phyloP scores from a whole-genome alignment of 2,329 filamentous ascomycete species.

The Claviceps purpurea region DNA sequence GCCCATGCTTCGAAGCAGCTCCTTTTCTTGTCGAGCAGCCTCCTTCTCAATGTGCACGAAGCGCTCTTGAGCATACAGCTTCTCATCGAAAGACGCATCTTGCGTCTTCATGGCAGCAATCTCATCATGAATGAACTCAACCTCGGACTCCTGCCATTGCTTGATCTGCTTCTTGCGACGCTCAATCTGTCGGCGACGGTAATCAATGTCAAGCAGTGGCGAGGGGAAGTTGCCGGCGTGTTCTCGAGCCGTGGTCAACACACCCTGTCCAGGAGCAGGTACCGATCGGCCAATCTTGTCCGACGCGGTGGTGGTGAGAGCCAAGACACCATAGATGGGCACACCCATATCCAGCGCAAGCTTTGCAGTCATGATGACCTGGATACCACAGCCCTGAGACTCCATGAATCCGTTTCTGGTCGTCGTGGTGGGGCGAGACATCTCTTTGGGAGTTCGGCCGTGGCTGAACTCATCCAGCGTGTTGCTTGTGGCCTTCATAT shows the following conservation, averaged over 20 bases:
- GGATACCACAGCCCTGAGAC: conserved; percentile 94
- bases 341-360: conserved; percentile 97
- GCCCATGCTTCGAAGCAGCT: conserved; percentile 80
- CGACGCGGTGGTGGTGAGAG: conserved; percentile 86
- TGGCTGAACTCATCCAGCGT: conserved; percentile 93
- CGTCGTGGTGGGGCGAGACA: conserved; percentile 95
- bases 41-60: conserved; percentile 74
- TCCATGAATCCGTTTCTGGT: conserved; percentile 99
- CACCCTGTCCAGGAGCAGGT: conserved; percentile 90
- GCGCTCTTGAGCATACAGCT: conserved; percentile 76
- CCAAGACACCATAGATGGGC: conserved; percentile 89
- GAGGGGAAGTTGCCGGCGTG: conserved; percentile 84
- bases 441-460: conserved; percentile 87
- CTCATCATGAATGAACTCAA: conserved; percentile 87
- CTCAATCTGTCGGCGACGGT: conserved; percentile 88
- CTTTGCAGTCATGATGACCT: conserved; percentile 95
- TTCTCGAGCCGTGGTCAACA: conserved; percentile 89
- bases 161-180: conserved; percentile 89
- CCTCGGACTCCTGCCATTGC: conserved; percentile 90
- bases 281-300: conserved; percentile 99
- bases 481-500: conserved; percentile 99
- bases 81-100: conserved; percentile 59
- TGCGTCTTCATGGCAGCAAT: conserved; percentile 80
- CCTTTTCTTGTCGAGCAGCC: conserved; percentile 80
- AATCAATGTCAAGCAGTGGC: conserved; percentile 92